phyloP scores from a whole-genome alignment of 1,284 basidiomycete species.

The Malassezia obtusa region DNA sequence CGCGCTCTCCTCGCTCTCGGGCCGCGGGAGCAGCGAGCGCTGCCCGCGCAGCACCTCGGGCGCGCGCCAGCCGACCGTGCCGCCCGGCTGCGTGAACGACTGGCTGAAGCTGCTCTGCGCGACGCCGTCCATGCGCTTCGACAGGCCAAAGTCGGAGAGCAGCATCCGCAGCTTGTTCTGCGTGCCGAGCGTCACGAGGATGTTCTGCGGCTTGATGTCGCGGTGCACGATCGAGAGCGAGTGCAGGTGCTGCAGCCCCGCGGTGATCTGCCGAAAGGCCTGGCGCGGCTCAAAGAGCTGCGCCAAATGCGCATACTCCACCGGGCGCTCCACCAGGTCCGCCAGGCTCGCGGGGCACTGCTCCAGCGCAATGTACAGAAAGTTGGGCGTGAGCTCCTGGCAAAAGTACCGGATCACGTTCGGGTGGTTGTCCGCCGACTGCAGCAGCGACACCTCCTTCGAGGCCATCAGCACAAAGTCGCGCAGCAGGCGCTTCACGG shows the following conservation, averaged over 20 bases:
- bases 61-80: slow-evolving; percentile 45
- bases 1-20: slow-evolving; percentile 24
- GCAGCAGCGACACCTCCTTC: slow-evolving; percentile 85
- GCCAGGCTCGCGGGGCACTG: slow-evolving; percentile 88
- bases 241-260: slow-evolving; percentile 80
- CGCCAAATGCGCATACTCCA: slow-evolving; percentile 31
- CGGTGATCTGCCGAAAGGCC: slow-evolving; percentile 75
- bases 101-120: slow-evolving; percentile 45
- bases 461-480: slow-evolving; percentile 91
- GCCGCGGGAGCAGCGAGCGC: slow-evolving; percentile 16
- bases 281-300: slow-evolving; percentile 60
- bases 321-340: slow-evolving; percentile 66
- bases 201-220: slow-evolving; percentile 98
- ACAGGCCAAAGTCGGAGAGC: slow-evolving; percentile 46
- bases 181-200: slow-evolving; percentile 57
- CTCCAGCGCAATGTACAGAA: slow-evolving; percentile 94
- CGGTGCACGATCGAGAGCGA: slow-evolving; percentile 91
- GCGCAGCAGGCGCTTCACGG: slow-evolving; percentile 86
- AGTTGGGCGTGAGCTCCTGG: slow-evolving; percentile 67
- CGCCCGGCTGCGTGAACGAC: slow-evolving; percentile 42
- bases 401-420: slow-evolving; percentile 96
- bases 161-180: slow-evolving; percentile 42
- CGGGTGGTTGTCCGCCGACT: slow-evolving; percentile 84
- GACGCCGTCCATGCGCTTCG: slow-evolving; percentile 40
- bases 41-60: slow-evolving; percentile 44